These are phyloP conservation scores for Stagonosporopsis chrysanthemi DNA, from an alignment of 2,329 filamentous ascomycete species.

Conservation along the genomic window DNA sequence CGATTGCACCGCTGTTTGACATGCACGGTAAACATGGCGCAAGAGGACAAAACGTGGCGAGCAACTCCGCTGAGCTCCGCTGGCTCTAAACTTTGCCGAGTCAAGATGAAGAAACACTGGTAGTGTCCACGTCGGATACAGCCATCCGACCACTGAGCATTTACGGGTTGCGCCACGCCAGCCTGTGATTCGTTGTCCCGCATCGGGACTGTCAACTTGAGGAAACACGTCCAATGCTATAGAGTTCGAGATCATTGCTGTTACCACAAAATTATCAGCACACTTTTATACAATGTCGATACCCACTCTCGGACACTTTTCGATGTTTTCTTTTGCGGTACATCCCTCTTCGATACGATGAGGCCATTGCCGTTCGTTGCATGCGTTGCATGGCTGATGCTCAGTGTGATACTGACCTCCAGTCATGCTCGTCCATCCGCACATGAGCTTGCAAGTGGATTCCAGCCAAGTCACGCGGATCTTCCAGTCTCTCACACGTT, in stretches of 20 bases:
- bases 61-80: background rate
- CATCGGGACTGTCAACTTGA: background rate
- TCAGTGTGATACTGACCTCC: background rate
- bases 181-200: background rate
- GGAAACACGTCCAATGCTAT: background rate
- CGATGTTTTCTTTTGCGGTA: background rate
- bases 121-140: background rate
- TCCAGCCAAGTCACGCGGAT: background rate
- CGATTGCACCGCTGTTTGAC: background rate
- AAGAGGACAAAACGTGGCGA: background rate
- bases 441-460: background rate
- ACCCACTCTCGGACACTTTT: background rate
- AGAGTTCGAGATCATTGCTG: background rate
- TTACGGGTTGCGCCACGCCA: background rate
- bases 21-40: background rate
- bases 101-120: background rate
- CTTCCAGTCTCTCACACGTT: background rate
- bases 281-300: background rate
- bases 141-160: background rate
- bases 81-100: background rate
- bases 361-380: background rate
- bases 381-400: background rate
- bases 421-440: constrained; percentile 1
- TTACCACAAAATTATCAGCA: background rate
- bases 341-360: background rate